phyloP scores from a whole-genome alignment of 73 alveolate species.

The Paramecium octaurelia region DNA sequence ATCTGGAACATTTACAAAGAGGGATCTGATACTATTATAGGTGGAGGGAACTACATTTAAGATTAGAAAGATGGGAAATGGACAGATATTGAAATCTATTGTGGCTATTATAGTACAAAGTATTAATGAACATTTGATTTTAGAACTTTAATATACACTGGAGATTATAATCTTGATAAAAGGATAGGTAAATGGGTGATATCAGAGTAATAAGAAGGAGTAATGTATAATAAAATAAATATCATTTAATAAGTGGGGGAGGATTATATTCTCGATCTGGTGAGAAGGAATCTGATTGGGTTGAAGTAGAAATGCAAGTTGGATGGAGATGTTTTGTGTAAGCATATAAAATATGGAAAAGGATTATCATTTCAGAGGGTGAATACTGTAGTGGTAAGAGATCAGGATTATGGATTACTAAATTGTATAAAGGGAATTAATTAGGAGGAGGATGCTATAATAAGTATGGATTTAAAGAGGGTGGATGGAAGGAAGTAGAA shows the following conservation, averaged over 20 bases:
- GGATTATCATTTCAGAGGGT: background rate
- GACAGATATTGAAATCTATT: background rate
- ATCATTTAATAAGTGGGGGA: background rate
- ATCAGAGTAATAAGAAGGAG: background rate
- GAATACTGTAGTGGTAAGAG: background rate
- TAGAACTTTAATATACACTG: background rate
- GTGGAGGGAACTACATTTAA: background rate
- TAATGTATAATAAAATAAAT: background rate
- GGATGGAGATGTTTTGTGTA: slow-evolving; percentile 11
- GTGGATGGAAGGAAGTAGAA: slow-evolving; percentile 18
- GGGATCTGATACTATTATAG: background rate
- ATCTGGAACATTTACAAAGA: background rate
- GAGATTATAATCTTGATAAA: background rate
- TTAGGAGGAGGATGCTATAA: slow-evolving; percentile 22
- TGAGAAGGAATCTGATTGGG: background rate
- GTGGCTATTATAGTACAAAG: slow-evolving; percentile 16
- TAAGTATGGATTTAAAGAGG: background rate
- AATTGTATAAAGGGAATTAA: background rate
- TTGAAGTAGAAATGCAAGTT: background rate
- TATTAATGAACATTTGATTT: background rate
- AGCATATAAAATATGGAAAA: background rate
- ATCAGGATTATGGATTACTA: background rate
- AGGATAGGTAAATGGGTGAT: background rate
- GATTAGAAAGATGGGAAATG: background rate
- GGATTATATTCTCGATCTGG: background rate